phyloP scores from a whole-genome alignment of 2,329 filamentous ascomycete genomes.

The Beauveria sp. region DNA sequence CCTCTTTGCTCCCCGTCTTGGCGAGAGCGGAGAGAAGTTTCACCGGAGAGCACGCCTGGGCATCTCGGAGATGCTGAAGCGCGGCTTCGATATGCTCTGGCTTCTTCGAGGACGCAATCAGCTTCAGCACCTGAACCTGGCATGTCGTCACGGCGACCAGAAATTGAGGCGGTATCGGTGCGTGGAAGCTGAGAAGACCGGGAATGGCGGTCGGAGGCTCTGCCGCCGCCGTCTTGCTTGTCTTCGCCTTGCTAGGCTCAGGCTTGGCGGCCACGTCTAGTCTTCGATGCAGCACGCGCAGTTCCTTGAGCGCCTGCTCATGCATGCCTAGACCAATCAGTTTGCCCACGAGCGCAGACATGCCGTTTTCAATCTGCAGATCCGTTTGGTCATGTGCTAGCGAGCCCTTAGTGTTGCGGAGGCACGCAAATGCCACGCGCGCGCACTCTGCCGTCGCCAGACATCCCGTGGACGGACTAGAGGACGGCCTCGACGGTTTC shows the following conservation, averaged over 20 bases:
- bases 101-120: conserved; percentile 54
- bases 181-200: conserved; percentile 56
- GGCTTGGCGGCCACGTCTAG: conserved; percentile 35
- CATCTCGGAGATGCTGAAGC: conserved; percentile 46
- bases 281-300: conserved; percentile 57
- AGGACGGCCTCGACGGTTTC: conserved; percentile 19
- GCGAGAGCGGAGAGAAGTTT: conserved; percentile 46
- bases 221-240: conserved; percentile 23
- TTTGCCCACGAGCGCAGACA: conserved; percentile 61
- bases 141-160: conserved; percentile 52
- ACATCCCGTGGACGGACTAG: conserved; percentile 33
- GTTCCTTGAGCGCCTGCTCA: conserved; percentile 61
- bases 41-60: conserved; percentile 47
- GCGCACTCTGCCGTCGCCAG: conserved; percentile 61
- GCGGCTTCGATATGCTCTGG: conserved; percentile 50
- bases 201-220: conserved; percentile 33
- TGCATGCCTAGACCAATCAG: conserved; percentile 57
- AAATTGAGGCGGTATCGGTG: conserved; percentile 33
- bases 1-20: conserved; percentile 34
- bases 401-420: conserved; percentile 50
- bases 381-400: conserved; percentile 48
- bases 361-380: conserved; percentile 65
- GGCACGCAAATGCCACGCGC: conserved; percentile 56
- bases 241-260: conserved; percentile 14
- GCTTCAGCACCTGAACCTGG: conserved; percentile 57